These are phyloP conservation scores for Euryodendron excelsum DNA, from an alignment of 148 eudicot species.

Conservation along the genomic window DNA sequence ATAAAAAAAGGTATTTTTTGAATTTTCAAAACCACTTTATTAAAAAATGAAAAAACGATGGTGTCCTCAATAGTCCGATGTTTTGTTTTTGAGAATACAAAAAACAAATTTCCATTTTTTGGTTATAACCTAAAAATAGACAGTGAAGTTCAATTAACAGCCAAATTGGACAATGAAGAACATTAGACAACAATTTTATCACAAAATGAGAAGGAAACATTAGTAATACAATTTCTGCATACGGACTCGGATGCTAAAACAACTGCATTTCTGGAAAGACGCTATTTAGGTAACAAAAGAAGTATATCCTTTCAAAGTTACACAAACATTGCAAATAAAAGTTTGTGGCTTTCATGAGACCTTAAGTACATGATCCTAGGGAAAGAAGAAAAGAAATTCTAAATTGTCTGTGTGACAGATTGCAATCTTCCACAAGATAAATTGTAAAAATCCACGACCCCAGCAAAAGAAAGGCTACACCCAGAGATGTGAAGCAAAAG, in stretches of 20 bases:
- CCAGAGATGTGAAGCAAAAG: not conserved
- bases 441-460: not conserved
- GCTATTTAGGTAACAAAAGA: not conserved
- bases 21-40: too few species aligned
- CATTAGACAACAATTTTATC: not conserved
- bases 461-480: slow-evolving; percentile 3
- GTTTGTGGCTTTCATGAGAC: not conserved
- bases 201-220: not conserved
- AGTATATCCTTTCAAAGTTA: not conserved
- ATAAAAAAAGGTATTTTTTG: too few species aligned
- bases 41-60: too few species aligned
- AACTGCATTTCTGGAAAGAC: too few species aligned
- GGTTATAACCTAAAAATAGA: not conserved
- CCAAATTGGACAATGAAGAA: not conserved
- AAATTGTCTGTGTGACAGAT: not conserved
- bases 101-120: too few species aligned
- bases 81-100: too few species aligned
- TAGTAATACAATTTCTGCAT: not conserved
- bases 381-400: not conserved
- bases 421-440: not conserved
- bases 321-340: not conserved
- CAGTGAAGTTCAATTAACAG: not conserved
- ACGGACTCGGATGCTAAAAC: not conserved
- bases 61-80: too few species aligned
- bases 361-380: too few species aligned